Evolutionary conservation across 2,329 filamentous ascomycete genomes (phyloP).

Genomic region (Aurifilum marmelostoma): DNA sequence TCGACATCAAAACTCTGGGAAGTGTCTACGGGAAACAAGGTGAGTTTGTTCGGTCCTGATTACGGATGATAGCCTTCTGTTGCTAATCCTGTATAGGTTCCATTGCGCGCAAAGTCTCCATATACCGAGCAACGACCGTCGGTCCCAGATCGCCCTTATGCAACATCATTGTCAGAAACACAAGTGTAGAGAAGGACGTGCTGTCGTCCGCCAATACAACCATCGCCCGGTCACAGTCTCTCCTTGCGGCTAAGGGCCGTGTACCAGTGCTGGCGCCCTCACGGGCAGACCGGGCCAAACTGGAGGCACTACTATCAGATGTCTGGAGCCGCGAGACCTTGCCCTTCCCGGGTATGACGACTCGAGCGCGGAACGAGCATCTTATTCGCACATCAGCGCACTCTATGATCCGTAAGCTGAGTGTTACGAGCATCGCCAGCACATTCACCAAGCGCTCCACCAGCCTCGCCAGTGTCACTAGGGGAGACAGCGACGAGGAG

Average conservation of each 20-base stretch:
- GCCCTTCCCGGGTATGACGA: slow-evolving; percentile 81
- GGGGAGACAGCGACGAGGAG: slow-evolving; percentile 37
- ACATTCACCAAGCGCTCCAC: slow-evolving; percentile 74
- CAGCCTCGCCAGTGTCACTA: slow-evolving; percentile 50
- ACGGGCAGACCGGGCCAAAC: slow-evolving; percentile 72
- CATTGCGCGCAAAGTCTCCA: slow-evolving; percentile 70
- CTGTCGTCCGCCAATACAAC: slow-evolving; percentile 49
- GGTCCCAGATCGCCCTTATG: slow-evolving; percentile 68
- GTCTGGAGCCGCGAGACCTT: slow-evolving; percentile 83
- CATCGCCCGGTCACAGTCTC: slow-evolving; percentile 78
- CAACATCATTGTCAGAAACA: slow-evolving; percentile 87
- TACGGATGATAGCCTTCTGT: slow-evolving; percentile 7
- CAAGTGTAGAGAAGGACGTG: slow-evolving; percentile 66
- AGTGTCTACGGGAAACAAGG: slow-evolving; percentile 75
- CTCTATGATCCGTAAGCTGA: slow-evolving; percentile 85
- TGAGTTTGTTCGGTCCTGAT: slow-evolving; percentile 35
- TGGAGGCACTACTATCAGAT: slow-evolving; percentile 75
- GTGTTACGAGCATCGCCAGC: slow-evolving; percentile 76
- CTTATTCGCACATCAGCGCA: slow-evolving; percentile 79
- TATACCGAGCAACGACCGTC: slow-evolving; percentile 77
- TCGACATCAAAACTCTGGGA: slow-evolving; percentile 75
- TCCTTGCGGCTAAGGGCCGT: slow-evolving; percentile 68
- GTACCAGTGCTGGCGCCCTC: slow-evolving; percentile 74
- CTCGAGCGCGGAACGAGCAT: slow-evolving; percentile 67
- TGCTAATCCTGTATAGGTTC: slow-evolving; percentile 49